Base-by-base conservation (phyloP, 306 rosid genomes). In the Sphenostylis stenocarpa region DNA sequence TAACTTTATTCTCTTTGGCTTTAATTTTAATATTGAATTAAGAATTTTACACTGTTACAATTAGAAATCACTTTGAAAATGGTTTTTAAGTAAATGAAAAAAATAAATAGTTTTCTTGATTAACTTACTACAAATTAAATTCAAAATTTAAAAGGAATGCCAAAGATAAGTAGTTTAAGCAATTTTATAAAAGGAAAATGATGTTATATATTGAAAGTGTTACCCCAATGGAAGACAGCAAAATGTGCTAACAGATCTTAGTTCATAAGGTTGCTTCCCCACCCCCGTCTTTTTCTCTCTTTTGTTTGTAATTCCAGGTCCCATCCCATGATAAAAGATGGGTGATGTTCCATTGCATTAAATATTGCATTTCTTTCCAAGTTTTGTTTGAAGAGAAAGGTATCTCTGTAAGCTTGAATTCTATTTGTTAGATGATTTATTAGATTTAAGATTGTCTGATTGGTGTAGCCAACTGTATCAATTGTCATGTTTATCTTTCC, bases 251-350 rank as follows among this genome's bases (percentile, higher is more conserved):
- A 48, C 24, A 28, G 31, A 48, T 69, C 58, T 68, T 47, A n/a
- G 26, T 47, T 38, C 28, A 19, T 64, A 28, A 66, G 33, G 71
- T 21, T 73, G 81, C 75, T 81, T 73, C 73, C 70, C 21, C 16
- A 7, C 73, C 29, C 73, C 29, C 64, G 13, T 20, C 43, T 68
- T 44, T 45, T 45, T 41, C 3, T 20, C 52, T 65, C 48, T 68
- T 77, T 57, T 67, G 60, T 28, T 58, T 13, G 11, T 12, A 57
- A 57, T 57, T 58, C 48, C 21, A 28, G 75, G 28, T 20, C 63
- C 70, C 69, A 33, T 61, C 43, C 39, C 67, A 61, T 61, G 10
- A 29, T 43, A 61, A 61, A 62, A 34, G 68, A 17, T 21, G 41
- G 2, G 5, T 60, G 36, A 28, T 78, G 21, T 33, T 77, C 31